Conservation (phyloP, 768 basidiomycete species). For the Pleurotus tuber-regium region DNA sequence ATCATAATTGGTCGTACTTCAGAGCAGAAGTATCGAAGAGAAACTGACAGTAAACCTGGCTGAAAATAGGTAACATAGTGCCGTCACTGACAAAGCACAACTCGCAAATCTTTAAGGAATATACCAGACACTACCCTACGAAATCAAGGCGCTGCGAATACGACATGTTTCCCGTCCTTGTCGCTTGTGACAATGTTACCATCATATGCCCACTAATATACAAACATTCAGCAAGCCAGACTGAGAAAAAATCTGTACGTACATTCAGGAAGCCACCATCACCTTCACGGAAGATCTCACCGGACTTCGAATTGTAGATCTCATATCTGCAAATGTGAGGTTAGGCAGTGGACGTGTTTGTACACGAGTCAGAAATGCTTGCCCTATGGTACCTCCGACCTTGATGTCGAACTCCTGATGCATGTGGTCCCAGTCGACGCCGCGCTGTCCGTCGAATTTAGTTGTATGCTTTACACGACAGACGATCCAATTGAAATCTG, state of each 20-base stretch:
- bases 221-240: neutral
- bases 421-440: constrained; percentile 13
- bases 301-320: constrained; percentile 5
- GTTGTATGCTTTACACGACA: constrained; percentile 8
- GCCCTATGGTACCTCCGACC: constrained; percentile 11
- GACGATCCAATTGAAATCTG: constrained; percentile 13
- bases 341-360: too few relatives aligned
- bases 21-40: too few relatives aligned
- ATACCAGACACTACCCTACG: neutral
- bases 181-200: neutral
- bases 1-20: too few relatives aligned
- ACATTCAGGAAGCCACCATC: constrained; percentile 6
- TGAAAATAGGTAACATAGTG: too few relatives aligned
- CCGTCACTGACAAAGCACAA: neutral
- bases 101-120: too few relatives aligned
- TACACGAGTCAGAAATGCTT: too few relatives aligned
- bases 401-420: constrained; percentile 15
- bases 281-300: constrained; percentile 1
- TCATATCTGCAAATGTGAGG: constrained; percentile 8
- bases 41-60: too few relatives aligned
- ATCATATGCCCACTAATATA: neutral
- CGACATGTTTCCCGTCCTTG: neutral
- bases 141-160: too few relatives aligned
- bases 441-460: constrained; percentile 3
- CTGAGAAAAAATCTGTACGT: neutral